Evolutionary conservation across 2,329 filamentous ascomycete species (phyloP), one percentile per base, ranked within the genome.

Genomic region (Botryotinia convoluta): DNA sequence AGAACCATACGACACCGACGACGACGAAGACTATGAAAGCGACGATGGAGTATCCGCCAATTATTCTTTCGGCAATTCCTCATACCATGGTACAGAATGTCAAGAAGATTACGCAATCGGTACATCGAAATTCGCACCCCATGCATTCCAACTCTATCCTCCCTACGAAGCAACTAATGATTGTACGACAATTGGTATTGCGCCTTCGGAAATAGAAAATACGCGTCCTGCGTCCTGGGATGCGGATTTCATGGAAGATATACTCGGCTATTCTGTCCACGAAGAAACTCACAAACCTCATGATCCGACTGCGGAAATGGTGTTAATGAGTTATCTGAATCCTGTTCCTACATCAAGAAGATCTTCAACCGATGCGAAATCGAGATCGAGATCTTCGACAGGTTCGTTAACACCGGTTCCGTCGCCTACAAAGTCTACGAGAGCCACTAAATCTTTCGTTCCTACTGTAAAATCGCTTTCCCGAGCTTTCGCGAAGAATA

Each of bases 41-140:
- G 65, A 68, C 10, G 65, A 68, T 32, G 48, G 35, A 32, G 3
- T 26, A 8, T 68, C 48, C 1, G 39, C 29, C 32, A 51, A 68
- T 1, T 68, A 68, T 32, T 57, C 65, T 22, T 68, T 68, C 18
- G 65, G 35, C 5, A 14, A 68, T 26, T 68, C 65, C 37, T 68
- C 48, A 20, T 68, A 68, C 35, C 65, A 68, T 57, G 65, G 48
- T 16, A 68, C 48, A 2, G 65, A 57, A 22, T 68, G 65, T 54
- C 65, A 68, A 39, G 65, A 68, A 29, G 65, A 68, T 16, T 68
- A 68, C 18, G 65, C 45, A 26, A 57, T 68, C 37, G 65, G 65
- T 20, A 68, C 65, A 42, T 68, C 65, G 1, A 57, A 7, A 22
- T 68, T 68, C 29, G n/a, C 35, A 54, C 65, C 65, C 10, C 65